A percentile compares a stretch with the other conserved stretches of the same genome.
Evolutionary conservation across 2,329 filamentous ascomycete genomes (phyloP).

Genomic region (Hymenoscyphus fructigenus): DNA sequence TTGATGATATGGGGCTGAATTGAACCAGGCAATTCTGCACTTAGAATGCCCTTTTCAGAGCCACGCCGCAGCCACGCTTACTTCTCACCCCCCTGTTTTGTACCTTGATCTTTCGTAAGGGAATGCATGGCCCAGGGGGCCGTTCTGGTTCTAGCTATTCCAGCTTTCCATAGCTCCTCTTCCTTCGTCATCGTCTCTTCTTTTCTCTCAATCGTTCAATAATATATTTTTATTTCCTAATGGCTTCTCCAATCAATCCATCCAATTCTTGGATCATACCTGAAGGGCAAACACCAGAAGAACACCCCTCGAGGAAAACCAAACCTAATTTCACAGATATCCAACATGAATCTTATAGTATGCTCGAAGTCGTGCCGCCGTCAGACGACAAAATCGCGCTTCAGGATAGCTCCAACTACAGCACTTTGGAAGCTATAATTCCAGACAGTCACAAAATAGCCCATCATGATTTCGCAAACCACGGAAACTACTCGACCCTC

Average conservation of each 20-base stretch:
- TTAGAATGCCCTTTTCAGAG: background rate
- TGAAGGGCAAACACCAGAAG: background rate
- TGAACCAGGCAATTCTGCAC: background rate
- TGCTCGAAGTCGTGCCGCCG: conserved; percentile 8
- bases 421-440: conserved; percentile 7
- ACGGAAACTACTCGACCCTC: conserved; percentile 8
- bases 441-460: conserved; percentile 5
- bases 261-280: background rate
- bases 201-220: background rate
- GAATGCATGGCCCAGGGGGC: conserved; percentile 3
- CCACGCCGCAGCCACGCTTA: conserved; percentile 5
- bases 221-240: background rate
- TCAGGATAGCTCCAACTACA: conserved; percentile 9
- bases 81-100: background rate
- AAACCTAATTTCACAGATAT: background rate
- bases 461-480: background rate
- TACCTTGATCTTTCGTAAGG: conserved; percentile 4
- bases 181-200: background rate
- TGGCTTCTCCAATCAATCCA: background rate
- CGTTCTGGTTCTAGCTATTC: background rate
- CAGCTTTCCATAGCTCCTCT: conserved; percentile 1
- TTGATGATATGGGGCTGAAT: conserved; percentile 4
- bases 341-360: conserved; percentile 7
- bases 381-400: conserved; percentile 11
- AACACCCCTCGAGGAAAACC: background rate